phyloP scores from a whole-genome alignment of 2,329 filamentous ascomycete genomes.

The Sclerotinia nivalis region DNA sequence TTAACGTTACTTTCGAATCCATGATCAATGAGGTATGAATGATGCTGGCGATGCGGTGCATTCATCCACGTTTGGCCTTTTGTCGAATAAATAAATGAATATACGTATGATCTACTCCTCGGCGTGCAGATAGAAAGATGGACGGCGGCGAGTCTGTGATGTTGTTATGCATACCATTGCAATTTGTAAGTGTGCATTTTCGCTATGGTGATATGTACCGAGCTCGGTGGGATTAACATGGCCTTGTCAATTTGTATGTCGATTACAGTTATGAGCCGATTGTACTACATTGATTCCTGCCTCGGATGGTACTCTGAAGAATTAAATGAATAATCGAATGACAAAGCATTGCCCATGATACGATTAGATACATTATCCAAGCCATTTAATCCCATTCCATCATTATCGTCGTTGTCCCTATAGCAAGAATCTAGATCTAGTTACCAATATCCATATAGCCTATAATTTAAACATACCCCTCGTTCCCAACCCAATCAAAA shows the following conservation, averaged over 20 bases:
- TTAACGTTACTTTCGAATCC: conserved; percentile 22
- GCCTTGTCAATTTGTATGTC: not conserved
- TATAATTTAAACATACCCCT: not conserved
- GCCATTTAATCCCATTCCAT: not conserved
- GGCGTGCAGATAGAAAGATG: not conserved
- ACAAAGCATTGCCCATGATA: not conserved
- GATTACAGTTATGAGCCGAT: not conserved
- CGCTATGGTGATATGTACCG: not conserved
- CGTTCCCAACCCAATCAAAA: conserved; percentile 19
- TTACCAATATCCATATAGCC: not conserved
- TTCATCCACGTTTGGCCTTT: not conserved
- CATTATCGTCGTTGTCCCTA: not conserved
- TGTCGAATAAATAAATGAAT: not conserved
- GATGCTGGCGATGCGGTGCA: not conserved
- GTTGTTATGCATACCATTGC: not conserved
- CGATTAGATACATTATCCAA: not conserved
- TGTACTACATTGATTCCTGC: not conserved
- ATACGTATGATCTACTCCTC: not conserved
- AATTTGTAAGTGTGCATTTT: not conserved
- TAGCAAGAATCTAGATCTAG: not conserved
- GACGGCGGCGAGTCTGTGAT: not conserved
- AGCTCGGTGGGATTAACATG: not conserved
- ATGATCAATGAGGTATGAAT: not conserved
- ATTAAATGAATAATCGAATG: not conserved
- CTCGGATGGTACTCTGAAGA: not conserved